phyloP scores from a whole-genome alignment of 768 basidiomycete species.

The Naematelia encephala region DNA sequence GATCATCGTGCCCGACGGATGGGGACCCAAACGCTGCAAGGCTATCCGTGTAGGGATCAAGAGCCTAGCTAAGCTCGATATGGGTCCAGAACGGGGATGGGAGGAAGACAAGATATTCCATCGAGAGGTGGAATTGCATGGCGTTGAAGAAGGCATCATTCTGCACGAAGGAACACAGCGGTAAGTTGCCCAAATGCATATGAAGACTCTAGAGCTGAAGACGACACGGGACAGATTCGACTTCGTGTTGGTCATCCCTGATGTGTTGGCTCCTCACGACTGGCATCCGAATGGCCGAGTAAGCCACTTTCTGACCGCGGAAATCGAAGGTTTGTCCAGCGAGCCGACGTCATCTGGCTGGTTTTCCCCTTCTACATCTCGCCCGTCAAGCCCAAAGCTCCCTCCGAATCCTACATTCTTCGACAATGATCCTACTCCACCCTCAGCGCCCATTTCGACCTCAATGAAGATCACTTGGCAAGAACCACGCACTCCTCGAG shows the following conservation, averaged over 20 bases:
- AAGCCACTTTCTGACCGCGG: slow-evolving; percentile 24
- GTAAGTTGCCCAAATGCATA: slow-evolving; percentile 9
- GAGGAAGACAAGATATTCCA: slow-evolving; percentile 38
- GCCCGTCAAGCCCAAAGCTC: not conserved
- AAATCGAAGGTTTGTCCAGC: slow-evolving; percentile 26
- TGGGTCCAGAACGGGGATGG: slow-evolving; percentile 20
- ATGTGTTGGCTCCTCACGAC: slow-evolving; percentile 28
- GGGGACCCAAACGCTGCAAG: slow-evolving; percentile 12
- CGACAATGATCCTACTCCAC: not conserved
- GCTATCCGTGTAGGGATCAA: slow-evolving; percentile 21
- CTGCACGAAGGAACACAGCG: slow-evolving; percentile 38
- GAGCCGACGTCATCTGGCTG: slow-evolving; percentile 2
- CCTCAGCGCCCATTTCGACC: not conserved
- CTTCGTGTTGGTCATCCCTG: slow-evolving; percentile 34
- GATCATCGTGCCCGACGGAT: slow-evolving; percentile 15
- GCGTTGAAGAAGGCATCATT: slow-evolving; percentile 27
- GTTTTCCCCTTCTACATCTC: slow-evolving; percentile 13
- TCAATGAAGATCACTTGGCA: slow-evolving; percentile 19
- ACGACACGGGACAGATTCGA: slow-evolving; percentile 26
- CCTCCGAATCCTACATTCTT: slow-evolving; percentile 2
- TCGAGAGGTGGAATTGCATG: slow-evolving; percentile 27
- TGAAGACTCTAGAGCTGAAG: too few relatives aligned
- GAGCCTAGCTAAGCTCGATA: slow-evolving; percentile 11
- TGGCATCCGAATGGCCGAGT: slow-evolving; percentile 30
- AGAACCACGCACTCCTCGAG: slow-evolving; percentile 12